These are phyloP conservation scores for Fusarium secorum DNA, from an alignment of 2,329 filamentous ascomycete species.

Conservation along the genomic window DNA sequence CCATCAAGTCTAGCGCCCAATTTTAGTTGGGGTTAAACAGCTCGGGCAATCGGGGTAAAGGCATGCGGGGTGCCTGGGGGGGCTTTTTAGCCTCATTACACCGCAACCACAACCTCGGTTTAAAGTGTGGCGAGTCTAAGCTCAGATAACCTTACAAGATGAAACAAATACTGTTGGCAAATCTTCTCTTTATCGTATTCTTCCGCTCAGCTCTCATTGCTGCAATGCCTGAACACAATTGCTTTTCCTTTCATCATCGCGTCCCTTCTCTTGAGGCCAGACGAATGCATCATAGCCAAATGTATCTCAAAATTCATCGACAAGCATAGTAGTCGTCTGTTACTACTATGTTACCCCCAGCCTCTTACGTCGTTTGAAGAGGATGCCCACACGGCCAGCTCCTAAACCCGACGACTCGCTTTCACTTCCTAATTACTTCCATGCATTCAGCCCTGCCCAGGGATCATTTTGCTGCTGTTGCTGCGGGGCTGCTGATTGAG, in stretches of 20 bases:
- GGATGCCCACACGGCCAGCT: not conserved
- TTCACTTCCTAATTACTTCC: conserved; percentile 52
- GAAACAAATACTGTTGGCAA: conserved; percentile 20
- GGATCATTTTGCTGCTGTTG: conserved; percentile 57
- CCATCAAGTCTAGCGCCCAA: conserved; percentile 4
- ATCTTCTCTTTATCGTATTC: conserved; percentile 22
- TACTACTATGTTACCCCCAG: not conserved
- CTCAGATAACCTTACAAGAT: not conserved
- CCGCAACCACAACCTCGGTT: conserved; percentile 26
- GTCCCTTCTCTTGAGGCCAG: not conserved
- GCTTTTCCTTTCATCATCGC: not conserved
- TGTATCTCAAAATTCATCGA: not conserved
- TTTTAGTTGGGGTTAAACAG: conserved; percentile 16
- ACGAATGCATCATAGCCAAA: not conserved
- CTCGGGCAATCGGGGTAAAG: conserved; percentile 41
- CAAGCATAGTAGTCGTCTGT: not conserved
- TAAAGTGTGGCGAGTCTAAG: conserved; percentile 19
- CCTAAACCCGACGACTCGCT: not conserved
- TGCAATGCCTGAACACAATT: not conserved
- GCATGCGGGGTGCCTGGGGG: conserved; percentile 31
- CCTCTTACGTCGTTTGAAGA: not conserved
- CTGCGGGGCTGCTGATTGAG: conserved; percentile 47
- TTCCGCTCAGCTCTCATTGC: not conserved
- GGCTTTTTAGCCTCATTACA: conserved; percentile 3
- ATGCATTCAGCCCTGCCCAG: conserved; percentile 61